Evolutionary conservation across 768 basidiomycete species (phyloP).

Genomic region (Coprinopsis strossmayeri): DNA sequence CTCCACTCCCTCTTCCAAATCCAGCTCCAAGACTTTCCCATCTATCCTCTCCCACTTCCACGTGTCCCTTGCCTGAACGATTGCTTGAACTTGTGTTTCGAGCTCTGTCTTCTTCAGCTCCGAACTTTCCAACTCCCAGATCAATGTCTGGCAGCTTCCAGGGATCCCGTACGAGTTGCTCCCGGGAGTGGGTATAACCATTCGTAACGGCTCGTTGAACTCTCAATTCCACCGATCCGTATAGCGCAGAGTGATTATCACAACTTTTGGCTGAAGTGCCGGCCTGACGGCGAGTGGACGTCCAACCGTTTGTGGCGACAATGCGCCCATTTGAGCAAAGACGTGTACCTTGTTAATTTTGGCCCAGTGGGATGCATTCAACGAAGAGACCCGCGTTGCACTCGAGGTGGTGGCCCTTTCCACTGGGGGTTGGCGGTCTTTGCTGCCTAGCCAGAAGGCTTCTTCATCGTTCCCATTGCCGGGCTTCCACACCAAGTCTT

Average conservation of each 20-base stretch:
- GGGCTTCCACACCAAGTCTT: background rate
- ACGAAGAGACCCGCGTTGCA: too few species aligned
- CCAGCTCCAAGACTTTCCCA: background rate
- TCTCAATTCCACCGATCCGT: slow-evolving; percentile 1
- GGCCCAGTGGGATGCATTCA: too few species aligned
- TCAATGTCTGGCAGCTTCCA: background rate
- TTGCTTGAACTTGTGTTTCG: background rate
- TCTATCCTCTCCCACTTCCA: slow-evolving; percentile 1
- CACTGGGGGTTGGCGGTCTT: background rate
- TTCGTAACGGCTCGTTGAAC: background rate
- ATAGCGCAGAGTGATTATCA: background rate
- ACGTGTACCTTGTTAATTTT: background rate
- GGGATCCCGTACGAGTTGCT: background rate
- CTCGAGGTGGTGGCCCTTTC: too few species aligned
- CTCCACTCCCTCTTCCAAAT: slow-evolving; percentile 1
- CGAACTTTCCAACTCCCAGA: background rate
- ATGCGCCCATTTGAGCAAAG: background rate
- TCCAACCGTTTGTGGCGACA: background rate
- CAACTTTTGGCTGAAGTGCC: background rate
- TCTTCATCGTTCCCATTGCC: background rate
- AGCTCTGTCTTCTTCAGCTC: background rate
- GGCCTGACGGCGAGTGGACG: background rate
- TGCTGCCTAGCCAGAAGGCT: background rate
- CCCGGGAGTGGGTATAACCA: background rate
- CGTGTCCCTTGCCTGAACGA: background rate